Evolutionary conservation across 176 grass and related monocot species (phyloP).

Genomic region (Luzula sylvatica): DNA sequence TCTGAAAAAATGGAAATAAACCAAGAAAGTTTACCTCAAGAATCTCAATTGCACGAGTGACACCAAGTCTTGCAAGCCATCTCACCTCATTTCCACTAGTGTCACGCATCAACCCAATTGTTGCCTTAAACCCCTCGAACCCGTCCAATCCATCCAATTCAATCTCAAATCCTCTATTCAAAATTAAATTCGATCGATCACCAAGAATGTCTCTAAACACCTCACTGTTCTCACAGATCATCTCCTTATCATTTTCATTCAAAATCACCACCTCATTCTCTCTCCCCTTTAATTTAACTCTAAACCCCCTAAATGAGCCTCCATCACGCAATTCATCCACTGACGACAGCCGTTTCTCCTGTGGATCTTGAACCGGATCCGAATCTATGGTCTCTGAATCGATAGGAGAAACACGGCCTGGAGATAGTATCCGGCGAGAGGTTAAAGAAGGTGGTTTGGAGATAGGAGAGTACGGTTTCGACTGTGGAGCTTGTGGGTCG

Average conservation of each 20-base stretch:
- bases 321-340: constrained; percentile 17
- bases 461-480: constrained; percentile 26
- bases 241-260: constrained; percentile 48
- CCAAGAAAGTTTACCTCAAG: constrained; percentile 74
- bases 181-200: constrained; percentile 15
- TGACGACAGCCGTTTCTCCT: constrained; percentile 26
- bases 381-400: constrained; percentile 47
- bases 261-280: constrained; percentile 42
- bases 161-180: constrained; percentile 29
- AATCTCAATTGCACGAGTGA: constrained; percentile 42
- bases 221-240: constrained; percentile 39
- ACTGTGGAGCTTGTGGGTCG: constrained; percentile 29
- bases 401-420: constrained; percentile 56
- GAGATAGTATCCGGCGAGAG: constrained; percentile 53
- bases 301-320: constrained; percentile 10
- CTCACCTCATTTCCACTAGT: constrained; percentile 30
- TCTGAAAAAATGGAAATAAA: neutral
- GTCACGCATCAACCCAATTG: constrained; percentile 63
- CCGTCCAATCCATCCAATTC: constrained; percentile 37
- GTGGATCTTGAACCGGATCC: constrained; percentile 26
- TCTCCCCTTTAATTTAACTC: constrained; percentile 35
- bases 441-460: constrained; percentile 26
- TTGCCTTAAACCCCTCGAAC: constrained; percentile 56
- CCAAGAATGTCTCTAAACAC: constrained; percentile 38
- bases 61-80: constrained; percentile 44